phyloP scores from a whole-genome alignment of 2,329 filamentous ascomycete genomes.

The Elsinoe necatrix region DNA sequence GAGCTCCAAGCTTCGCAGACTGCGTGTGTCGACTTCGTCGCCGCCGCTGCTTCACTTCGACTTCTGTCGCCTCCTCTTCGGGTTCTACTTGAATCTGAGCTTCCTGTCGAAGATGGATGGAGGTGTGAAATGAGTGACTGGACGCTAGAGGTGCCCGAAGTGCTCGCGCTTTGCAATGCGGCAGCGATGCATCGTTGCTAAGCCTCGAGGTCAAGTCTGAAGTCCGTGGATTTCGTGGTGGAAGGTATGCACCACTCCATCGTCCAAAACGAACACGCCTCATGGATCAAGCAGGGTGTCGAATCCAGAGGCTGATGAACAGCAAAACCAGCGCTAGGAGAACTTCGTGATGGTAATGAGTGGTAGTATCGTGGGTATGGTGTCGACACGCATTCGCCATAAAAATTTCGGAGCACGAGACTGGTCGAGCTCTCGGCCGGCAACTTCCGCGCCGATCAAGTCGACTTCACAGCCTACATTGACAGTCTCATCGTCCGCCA shows the following conservation, averaged over 20 bases:
- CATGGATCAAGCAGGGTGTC: conserved; percentile 22
- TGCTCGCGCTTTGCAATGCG: background rate
- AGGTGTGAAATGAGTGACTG: background rate
- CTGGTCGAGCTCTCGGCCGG: conserved; percentile 1
- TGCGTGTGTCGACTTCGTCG: conserved; percentile 29
- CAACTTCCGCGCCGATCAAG: conserved; percentile 10
- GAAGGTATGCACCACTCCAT: conserved; percentile 54
- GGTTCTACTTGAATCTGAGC: background rate
- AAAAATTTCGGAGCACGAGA: conserved; percentile 13
- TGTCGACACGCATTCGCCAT: background rate
- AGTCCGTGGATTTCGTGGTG: conserved; percentile 38
- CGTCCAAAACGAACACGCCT: conserved; percentile 47
- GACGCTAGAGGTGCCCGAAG: background rate
- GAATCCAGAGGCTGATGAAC: background rate
- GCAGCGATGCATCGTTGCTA: background rate
- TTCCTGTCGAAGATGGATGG: background rate
- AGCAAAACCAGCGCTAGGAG: background rate
- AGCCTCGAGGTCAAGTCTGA: background rate
- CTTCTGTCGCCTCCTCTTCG: background rate
- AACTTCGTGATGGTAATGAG: background rate
- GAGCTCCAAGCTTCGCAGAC: conserved; percentile 84
- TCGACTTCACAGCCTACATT: conserved; percentile 13
- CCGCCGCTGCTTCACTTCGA: conserved; percentile 1
- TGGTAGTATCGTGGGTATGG: background rate
- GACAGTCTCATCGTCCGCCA: conserved; percentile 12